Conservation (phyloP, 1,139 yeast genomes). For the Casaregolazyma suthepensis region DNA sequence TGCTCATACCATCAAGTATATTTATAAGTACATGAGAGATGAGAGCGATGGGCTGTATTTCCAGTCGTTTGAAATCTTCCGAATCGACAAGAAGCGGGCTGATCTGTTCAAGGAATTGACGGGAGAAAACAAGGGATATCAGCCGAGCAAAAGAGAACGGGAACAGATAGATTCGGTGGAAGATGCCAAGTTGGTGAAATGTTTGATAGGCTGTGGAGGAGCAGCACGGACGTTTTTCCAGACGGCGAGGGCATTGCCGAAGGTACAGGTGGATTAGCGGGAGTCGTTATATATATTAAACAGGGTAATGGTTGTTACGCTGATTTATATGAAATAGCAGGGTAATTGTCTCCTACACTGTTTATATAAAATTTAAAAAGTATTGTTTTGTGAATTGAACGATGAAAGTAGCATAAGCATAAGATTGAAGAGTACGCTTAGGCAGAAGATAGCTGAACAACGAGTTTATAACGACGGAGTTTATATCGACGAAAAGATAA, state of each 20-base stretch:
- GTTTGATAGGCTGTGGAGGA: slow-evolving; percentile 58
- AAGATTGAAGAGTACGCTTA: too few relatives aligned
- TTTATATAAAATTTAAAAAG: too few relatives aligned
- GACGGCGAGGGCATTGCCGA: slow-evolving; percentile 53
- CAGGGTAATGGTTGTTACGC: not conserved
- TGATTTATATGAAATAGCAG: too few relatives aligned
- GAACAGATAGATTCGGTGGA: slow-evolving; percentile 33
- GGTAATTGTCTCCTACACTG: too few relatives aligned
- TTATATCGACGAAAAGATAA: too few relatives aligned
- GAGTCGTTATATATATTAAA: not conserved
- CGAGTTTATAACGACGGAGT: too few relatives aligned
- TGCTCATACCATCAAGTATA: slow-evolving; percentile 26
- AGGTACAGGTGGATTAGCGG: slow-evolving; percentile 15
- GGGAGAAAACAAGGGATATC: slow-evolving; percentile 50
- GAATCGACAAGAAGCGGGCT: slow-evolving; percentile 46
- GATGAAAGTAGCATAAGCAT: too few relatives aligned
- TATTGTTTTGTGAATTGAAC: too few relatives aligned
- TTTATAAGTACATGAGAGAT: slow-evolving; percentile 51
- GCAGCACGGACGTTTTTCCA: slow-evolving; percentile 68
- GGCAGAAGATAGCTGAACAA: too few relatives aligned
- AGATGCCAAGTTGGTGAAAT: slow-evolving; percentile 42
- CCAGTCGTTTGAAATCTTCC: slow-evolving; percentile 57
- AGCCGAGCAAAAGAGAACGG: slow-evolving; percentile 47
- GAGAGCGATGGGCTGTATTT: slow-evolving; percentile 55
- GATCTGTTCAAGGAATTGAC: slow-evolving; percentile 48